phyloP scores from a whole-genome alignment of 768 basidiomycete species.

The Mycena metata region DNA sequence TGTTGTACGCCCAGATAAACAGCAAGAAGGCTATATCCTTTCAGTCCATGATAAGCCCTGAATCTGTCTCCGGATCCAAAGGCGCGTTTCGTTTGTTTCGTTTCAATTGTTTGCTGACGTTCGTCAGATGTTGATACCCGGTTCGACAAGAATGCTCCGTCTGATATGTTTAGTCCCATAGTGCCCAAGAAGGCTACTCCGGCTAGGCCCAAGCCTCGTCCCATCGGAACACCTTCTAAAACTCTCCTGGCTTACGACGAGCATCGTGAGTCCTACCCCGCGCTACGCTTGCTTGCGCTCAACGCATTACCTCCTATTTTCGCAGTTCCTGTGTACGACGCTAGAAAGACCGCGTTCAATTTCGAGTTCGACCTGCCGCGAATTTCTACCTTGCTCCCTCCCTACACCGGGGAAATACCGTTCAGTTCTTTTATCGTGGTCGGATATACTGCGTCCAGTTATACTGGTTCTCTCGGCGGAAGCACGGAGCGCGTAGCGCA shows the following conservation, averaged over 20 bases:
- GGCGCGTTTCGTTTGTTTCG: not conserved
- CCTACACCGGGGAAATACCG: not conserved
- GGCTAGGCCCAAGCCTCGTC: not conserved
- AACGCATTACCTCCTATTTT: too few relatives aligned
- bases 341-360: not conserved
- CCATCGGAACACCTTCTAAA: too few relatives aligned
- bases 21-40: not conserved
- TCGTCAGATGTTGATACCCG: too few relatives aligned
- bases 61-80: too few relatives aligned
- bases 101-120: too few relatives aligned
- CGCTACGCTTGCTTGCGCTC: too few relatives aligned
- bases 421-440: not conserved
- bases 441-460: not conserved
- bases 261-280: too few relatives aligned
- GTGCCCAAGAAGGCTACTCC: not conserved
- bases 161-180: conserved; percentile 1
- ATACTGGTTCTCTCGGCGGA: not conserved
- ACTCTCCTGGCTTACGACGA: not conserved
- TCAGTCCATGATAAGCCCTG: conserved; percentile 10
- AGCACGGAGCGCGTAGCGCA: not conserved
- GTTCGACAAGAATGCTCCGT: not conserved
- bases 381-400: not conserved
- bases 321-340: not conserved
- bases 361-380: not conserved
- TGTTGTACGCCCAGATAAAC: not conserved